phyloP scores from a whole-genome alignment of 306 rosid species.

The Vigna trinervia region DNA sequence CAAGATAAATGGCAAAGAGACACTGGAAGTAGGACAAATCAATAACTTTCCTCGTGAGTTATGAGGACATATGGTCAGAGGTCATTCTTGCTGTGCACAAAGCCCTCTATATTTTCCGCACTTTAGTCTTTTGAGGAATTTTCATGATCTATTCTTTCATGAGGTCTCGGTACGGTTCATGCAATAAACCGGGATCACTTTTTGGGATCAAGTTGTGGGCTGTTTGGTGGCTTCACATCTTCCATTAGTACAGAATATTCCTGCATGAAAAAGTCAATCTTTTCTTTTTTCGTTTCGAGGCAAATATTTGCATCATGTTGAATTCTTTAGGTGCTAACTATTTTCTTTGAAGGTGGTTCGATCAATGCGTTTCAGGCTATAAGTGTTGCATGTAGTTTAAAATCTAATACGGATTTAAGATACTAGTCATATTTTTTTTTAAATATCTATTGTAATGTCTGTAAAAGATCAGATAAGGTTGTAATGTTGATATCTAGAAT shows the following conservation, averaged over 20 bases:
- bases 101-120: conserved; percentile 21
- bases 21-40: conserved; percentile 82
- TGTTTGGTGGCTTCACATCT: conserved; percentile 47
- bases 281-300: no score
- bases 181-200: conserved; percentile 46
- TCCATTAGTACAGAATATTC: conserved; percentile 50
- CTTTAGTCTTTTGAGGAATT: conserved; percentile 34
- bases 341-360: no score
- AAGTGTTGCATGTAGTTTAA: conserved; percentile 35
- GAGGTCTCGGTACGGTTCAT: conserved; percentile 44
- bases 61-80: conserved; percentile 51
- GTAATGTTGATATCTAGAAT: background rate
- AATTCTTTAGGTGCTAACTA: no score
- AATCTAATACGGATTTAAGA: conserved; percentile 24
- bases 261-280: conserved; percentile 18
- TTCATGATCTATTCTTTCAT: conserved; percentile 39
- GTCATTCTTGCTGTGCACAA: conserved; percentile 45
- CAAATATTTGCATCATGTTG: no score
- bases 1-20: conserved; percentile 73
- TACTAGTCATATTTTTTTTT: background rate
- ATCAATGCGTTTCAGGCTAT: no score
- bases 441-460: background rate
- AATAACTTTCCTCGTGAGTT: conserved; percentile 75
- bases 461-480: background rate
- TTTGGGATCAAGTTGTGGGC: conserved; percentile 42